Percentiles rank a stretch among this genome's conserved stretches.
These are phyloP conservation scores for Entrophospora sp. DNA, from an alignment of 192 early-diverging fungal species.

Conservation along the genomic window DNA sequence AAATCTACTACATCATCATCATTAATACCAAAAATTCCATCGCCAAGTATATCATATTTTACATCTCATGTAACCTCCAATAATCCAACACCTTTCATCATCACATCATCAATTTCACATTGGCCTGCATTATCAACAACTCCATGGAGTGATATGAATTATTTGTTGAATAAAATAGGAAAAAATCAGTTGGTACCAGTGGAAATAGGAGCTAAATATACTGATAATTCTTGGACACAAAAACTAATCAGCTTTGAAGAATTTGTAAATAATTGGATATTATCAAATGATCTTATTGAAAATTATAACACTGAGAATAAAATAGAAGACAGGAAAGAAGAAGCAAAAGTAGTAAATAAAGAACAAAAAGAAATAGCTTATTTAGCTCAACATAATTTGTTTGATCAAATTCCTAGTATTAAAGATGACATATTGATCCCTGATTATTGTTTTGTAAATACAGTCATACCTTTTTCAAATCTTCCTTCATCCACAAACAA, in stretches of 20 bases:
- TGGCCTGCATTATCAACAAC: constrained; percentile 59
- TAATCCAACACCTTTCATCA: constrained; percentile 39
- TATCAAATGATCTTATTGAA: neutral
- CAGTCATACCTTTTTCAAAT: constrained; percentile 9
- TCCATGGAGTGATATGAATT: constrained; percentile 54
- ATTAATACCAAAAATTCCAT: constrained; percentile 22
- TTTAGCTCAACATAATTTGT: constrained; percentile 81
- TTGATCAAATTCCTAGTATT: constrained; percentile 65
- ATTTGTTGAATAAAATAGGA: constrained; percentile 49
- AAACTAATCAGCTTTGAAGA: constrained; percentile 60
- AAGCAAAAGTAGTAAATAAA: no score
- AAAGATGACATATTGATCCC: constrained; percentile 62
- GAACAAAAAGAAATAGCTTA: constrained; percentile 40
- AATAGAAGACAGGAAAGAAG: no score
- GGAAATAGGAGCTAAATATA: constrained; percentile 74
- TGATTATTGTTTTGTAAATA: constrained; percentile 64
- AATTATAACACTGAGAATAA: no score
- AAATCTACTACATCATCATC: constrained; percentile 19
- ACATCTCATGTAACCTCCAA: constrained; percentile 25
- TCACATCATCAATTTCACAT: constrained; percentile 42
- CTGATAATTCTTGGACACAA: constrained; percentile 68
- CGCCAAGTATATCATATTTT: constrained; percentile 32
- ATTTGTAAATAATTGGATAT: constrained; percentile 49
- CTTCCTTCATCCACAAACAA: no score
- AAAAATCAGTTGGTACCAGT: constrained; percentile 68